Conservation (phyloP, 768 basidiomycete species). For the Rhizopogon rudus region DNA sequence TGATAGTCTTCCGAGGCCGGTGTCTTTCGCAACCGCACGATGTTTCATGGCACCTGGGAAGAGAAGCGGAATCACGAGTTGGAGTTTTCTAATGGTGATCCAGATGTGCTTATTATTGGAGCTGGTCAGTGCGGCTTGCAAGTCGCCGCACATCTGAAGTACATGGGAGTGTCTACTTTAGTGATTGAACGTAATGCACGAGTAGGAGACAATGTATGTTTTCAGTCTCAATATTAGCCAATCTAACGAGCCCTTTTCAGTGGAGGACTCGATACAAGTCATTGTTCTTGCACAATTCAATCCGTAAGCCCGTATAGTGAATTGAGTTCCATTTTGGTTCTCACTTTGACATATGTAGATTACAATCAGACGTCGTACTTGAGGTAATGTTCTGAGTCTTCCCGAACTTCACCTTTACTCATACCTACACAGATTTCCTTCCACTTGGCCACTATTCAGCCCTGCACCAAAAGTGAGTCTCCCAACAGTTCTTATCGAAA, state of each 20-base stretch:
- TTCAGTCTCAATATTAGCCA: neutral
- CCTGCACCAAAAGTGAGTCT: constrained; percentile 43
- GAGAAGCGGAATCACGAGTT: constrained; percentile 34
- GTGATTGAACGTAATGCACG: constrained; percentile 47
- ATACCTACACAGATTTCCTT: constrained; percentile 38
- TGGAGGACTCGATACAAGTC: constrained; percentile 57
- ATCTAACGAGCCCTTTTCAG: constrained; percentile 8
- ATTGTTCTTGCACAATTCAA: constrained; percentile 47
- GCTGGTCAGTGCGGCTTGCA: constrained; percentile 64
- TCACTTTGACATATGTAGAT: constrained; percentile 26
- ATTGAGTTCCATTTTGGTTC: constrained; percentile 3
- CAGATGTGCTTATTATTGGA: constrained; percentile 58
- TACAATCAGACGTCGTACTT: constrained; percentile 52
- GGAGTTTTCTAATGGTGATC: constrained; percentile 41
- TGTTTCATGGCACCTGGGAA: constrained; percentile 49
- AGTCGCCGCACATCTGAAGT: constrained; percentile 56
- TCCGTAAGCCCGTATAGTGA: constrained; percentile 32
- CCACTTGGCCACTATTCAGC: constrained; percentile 46
- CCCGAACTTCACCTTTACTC: neutral
- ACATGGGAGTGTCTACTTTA: constrained; percentile 47
- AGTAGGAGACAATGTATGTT: constrained; percentile 40
- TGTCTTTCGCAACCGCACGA: constrained; percentile 31
- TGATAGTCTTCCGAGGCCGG: constrained; percentile 22
- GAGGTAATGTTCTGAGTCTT: constrained; percentile 27
- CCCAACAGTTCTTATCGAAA: neutral